Evolutionary conservation across 768 basidiomycete species (phyloP).

Genomic region (Mycena pura): DNA sequence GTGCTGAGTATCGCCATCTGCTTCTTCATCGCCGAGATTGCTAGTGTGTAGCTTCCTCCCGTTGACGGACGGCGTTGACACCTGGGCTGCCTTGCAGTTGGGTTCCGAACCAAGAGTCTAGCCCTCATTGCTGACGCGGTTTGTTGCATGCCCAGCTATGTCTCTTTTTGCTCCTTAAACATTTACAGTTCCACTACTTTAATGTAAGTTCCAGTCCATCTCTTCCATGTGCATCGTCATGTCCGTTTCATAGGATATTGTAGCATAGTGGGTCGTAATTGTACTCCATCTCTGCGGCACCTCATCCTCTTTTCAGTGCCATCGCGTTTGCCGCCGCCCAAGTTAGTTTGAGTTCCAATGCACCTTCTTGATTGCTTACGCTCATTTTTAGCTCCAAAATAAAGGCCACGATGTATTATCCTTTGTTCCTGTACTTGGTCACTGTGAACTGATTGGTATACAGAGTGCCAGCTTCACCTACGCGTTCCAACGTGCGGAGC

Average conservation of each 20-base stretch:
- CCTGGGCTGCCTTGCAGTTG: slow-evolving; percentile 41
- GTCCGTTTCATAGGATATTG: slow-evolving; percentile 45
- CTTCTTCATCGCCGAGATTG: slow-evolving; percentile 59
- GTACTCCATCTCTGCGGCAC: too few species aligned
- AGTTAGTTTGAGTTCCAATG: slow-evolving; percentile 37
- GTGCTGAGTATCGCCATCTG: slow-evolving; percentile 53
- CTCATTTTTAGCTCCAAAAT: slow-evolving; percentile 45
- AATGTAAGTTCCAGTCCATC: slow-evolving; percentile 41
- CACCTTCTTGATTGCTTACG: neutral
- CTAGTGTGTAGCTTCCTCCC: slow-evolving; percentile 38
- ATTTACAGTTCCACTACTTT: slow-evolving; percentile 57
- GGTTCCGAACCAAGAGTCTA: slow-evolving; percentile 60
- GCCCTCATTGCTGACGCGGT: slow-evolving; percentile 65
- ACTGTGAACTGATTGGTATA: neutral
- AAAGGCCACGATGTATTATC: slow-evolving; percentile 49
- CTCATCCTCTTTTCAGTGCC: slow-evolving; percentile 41
- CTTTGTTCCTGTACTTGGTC: slow-evolving; percentile 5
- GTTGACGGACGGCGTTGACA: neutral
- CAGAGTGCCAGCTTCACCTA: slow-evolving; percentile 60
- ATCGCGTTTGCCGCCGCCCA: slow-evolving; percentile 55
- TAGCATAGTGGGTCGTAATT: slow-evolving; percentile 48
- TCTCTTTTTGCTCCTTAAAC: slow-evolving; percentile 14
- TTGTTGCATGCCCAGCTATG: slow-evolving; percentile 28
- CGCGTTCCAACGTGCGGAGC: slow-evolving; percentile 62
- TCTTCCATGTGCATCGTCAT: slow-evolving; percentile 11